phyloP scores from a whole-genome alignment of 177 flowering plant genomes.

The Telopea speciosissima region DNA sequence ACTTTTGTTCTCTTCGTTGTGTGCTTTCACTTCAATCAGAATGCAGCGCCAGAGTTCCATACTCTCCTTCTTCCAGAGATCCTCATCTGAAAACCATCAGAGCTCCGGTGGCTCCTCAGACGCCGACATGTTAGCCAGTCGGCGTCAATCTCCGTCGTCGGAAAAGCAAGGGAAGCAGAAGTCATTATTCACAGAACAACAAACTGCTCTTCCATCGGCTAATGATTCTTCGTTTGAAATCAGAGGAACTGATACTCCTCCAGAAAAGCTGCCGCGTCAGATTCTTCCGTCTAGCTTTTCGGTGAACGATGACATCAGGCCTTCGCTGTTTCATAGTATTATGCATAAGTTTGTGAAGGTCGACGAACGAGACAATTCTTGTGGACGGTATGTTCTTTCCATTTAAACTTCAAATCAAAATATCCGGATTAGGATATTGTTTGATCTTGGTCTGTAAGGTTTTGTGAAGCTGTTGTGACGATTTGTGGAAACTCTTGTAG shows the following conservation, averaged over 20 bases:
- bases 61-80: constrained; percentile 63
- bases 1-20: neutral
- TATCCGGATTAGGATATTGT: neutral
- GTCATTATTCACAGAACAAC: neutral
- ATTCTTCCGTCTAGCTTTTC: constrained; percentile 23
- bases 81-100: constrained; percentile 30
- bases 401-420: neutral
- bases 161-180: constrained; percentile 12
- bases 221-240: constrained; percentile 26
- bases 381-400: constrained; percentile 24
- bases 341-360: constrained; percentile 68
- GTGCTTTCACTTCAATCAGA: constrained; percentile 2
- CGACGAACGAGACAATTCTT: constrained; percentile 22
- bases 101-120: constrained; percentile 11
- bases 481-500: neutral
- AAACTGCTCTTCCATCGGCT: constrained; percentile 4
- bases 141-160: constrained; percentile 14
- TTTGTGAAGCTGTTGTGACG: neutral
- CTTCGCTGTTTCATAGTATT: constrained; percentile 57
- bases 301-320: constrained; percentile 14
- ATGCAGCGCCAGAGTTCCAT: constrained; percentile 87
- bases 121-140: constrained; percentile 15
- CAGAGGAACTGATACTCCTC: constrained; percentile 79
- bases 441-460: neutral
- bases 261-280: constrained; percentile 77